Conservation (phyloP, 2,329 filamentous ascomycete species). For the Camillea tinctor region DNA sequence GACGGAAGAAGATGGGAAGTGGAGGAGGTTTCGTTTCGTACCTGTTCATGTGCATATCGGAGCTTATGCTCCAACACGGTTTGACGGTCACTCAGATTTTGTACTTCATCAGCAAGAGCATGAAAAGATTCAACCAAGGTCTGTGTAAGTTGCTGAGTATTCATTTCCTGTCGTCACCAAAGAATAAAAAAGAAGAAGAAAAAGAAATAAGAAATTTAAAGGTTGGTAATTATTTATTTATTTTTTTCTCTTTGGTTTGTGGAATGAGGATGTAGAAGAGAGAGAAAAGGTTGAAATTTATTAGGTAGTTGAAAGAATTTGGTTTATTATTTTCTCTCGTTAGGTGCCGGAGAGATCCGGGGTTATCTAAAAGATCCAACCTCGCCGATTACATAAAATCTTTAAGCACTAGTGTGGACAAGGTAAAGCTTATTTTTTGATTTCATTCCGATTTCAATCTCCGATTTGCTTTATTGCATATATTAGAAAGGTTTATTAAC, state of each 20-base stretch:
- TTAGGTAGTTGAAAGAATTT: not conserved
- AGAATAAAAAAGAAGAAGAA: not conserved
- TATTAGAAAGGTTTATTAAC: too few relatives aligned
- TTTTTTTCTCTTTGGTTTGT: too few relatives aligned
- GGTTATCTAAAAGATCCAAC: not conserved
- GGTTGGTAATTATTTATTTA: too few relatives aligned
- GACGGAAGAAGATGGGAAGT: too few relatives aligned
- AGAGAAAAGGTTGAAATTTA: too few relatives aligned
- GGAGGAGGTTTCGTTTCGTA: too few relatives aligned
- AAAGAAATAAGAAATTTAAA: not conserved
- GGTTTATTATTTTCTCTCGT: not conserved
- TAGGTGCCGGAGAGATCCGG: not conserved
- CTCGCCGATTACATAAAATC: not conserved
- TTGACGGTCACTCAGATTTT: conserved; percentile 61
- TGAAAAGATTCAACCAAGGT: conserved; percentile 64
- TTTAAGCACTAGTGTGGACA: not conserved
- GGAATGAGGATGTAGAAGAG: too few relatives aligned
- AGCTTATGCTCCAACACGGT: conserved; percentile 66
- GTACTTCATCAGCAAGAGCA: conserved; percentile 63
- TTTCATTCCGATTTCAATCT: too few relatives aligned
- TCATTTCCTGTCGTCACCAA: conserved; percentile 37
- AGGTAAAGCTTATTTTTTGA: too few relatives aligned
- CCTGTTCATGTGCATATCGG: conserved; percentile 65
- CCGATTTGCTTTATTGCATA: too few relatives aligned
- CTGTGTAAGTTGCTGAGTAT: conserved; percentile 46